Evolutionary conservation across 1,284 basidiomycete genomes (phyloP), one percentile per base, ranked within the genome.

Genomic region (Leucoagaricus sp.): DNA sequence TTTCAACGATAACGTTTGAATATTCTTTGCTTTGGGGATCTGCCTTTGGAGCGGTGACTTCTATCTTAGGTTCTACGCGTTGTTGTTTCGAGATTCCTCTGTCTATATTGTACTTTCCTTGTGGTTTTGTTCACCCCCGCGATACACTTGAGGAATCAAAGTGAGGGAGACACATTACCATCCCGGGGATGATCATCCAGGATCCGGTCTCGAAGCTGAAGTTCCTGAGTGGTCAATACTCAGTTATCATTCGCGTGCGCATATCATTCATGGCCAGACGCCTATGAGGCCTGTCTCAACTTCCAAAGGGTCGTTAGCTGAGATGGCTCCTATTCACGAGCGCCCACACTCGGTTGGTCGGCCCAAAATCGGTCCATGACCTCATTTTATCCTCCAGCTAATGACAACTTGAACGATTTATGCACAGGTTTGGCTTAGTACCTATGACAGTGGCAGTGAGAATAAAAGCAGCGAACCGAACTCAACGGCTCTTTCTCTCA

Each of bases 61-160:
- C 48, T 57, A 51, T 44, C 49, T 29, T 51, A 57, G 33, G 41
- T 52, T 49, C 48, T 31, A 34, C 21, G 25, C 17, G 28, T 50
- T 46, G 40, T 56, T 49, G 40, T 49, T 17, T 44, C 13, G 31
- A 31, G 17, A 26, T 49, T 38, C 19, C 33, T 15, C 29, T 19
- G 55, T 50, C 45, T 29, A 52, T 57, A 57, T 15, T 57, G 49
- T 51, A 57, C 31, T 51, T 41, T 19, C 48, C 34, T 33, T 53
- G 21, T 49, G 13, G 26, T 15, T 49, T 25, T 52, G 26, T 44
- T 12, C 29, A n/a, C 50, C 17, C 44, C 26, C 31, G 34, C 19
- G 26, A 15, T 33, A n/a, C 34, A 23, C 28, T 23, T 23, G 15
- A 15, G 6, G 40, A n/a, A n/a, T n/a, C n/a, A n/a, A n/a, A n/a